These are phyloP conservation scores for Tetrahymena borealis DNA, from an alignment of 73 alveolate species.

Conservation along the genomic window DNA sequence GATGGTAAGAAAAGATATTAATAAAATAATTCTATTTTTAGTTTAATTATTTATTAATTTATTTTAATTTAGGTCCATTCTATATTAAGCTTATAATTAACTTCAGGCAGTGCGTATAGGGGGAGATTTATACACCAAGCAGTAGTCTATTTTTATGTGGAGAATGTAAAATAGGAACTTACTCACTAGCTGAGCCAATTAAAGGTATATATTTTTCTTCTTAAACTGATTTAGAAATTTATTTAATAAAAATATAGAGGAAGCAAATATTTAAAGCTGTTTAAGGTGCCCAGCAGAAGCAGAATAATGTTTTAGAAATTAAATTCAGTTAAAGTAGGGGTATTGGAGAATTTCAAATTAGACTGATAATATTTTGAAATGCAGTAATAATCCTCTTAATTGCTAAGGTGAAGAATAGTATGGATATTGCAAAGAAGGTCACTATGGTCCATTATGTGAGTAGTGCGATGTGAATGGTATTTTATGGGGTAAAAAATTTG, in stretches of 20 bases:
- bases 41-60: not conserved
- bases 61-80: not conserved
- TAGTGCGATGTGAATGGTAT: not conserved
- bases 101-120: not conserved
- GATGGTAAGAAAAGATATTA: not conserved
- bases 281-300: not conserved
- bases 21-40: not conserved
- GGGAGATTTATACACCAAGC: not conserved
- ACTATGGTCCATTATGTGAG: not conserved
- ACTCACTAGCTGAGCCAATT: not conserved
- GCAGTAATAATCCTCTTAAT: not conserved
- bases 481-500: not conserved
- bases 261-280: not conserved
- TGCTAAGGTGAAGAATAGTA: not conserved
- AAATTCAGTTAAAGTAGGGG: not conserved
- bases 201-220: not conserved
- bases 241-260: not conserved
- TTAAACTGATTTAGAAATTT: not conserved
- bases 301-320: not conserved
- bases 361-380: not conserved
- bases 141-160: not conserved
- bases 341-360: not conserved
- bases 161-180: not conserved
- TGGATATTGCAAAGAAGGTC: not conserved
- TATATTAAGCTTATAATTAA: not conserved